These are phyloP conservation scores for Testicularia cyperi DNA, from an alignment of 1,284 basidiomycete genomes.

Conservation along the genomic window DNA sequence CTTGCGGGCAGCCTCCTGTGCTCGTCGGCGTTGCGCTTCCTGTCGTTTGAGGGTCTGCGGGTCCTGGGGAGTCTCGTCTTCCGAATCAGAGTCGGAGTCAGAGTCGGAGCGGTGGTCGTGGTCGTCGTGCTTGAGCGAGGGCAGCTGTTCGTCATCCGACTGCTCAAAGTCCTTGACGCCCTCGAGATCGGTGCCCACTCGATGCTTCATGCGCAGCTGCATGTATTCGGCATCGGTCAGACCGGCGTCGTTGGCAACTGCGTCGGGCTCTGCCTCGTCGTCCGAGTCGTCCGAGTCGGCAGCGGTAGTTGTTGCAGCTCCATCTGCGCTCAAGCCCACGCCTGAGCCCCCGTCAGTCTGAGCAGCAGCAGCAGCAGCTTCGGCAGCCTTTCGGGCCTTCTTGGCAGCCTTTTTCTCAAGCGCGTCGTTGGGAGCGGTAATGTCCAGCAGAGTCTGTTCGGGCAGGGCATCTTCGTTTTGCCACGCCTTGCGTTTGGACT, in stretches of 20 bases:
- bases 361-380: conserved; percentile 4
- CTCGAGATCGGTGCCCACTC: conserved; percentile 45
- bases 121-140: conserved; percentile 5
- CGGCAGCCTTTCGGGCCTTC: conserved; percentile 18
- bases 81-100: conserved; percentile 21
- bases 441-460: conserved; percentile 24
- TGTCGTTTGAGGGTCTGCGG: too few species aligned
- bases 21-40: conserved; percentile 23
- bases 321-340: too few species aligned
- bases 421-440: conserved; percentile 8
- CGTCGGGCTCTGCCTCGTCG: conserved; percentile 29
- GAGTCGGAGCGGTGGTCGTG: conserved; percentile 15
- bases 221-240: conserved; percentile 61
- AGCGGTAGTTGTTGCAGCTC: neutral
- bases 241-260: conserved; percentile 44
- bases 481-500: conserved; percentile 54
- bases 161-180: conserved; percentile 44
- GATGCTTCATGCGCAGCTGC: conserved; percentile 60
- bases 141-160: conserved; percentile 49
- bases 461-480: conserved; percentile 49
- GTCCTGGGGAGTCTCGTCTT: too few species aligned
- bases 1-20: conserved; percentile 33
- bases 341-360: too few species aligned
- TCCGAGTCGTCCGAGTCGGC: conserved; percentile 5
- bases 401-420: conserved; percentile 27